Evolutionary conservation across 192 early-diverging fungal genomes (phyloP).

Genomic region (Umbelopsis isabellina): DNA sequence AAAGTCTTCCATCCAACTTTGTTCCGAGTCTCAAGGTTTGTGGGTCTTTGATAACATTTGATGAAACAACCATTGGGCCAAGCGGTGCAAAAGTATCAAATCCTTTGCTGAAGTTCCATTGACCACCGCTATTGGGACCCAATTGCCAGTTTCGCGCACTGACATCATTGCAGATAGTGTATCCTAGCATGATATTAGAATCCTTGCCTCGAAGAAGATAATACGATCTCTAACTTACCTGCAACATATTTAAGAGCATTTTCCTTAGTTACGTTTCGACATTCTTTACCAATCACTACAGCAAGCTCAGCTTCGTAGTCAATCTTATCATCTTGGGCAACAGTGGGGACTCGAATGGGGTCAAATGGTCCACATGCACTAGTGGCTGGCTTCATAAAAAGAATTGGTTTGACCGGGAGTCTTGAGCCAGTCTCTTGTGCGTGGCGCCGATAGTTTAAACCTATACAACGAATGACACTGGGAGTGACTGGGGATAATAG

Average conservation of each 20-base stretch:
- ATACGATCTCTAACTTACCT: constrained; percentile 27
- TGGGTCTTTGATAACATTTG: constrained; percentile 47
- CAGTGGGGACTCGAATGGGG: constrained; percentile 49
- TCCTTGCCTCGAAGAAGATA: background rate
- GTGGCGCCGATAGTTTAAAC: constrained; percentile 63
- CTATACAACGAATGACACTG: constrained; percentile 54
- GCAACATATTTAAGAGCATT: constrained; percentile 56
- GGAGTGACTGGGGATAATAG: constrained; percentile 49
- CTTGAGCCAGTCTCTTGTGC: constrained; percentile 55
- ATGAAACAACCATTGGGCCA: constrained; percentile 45
- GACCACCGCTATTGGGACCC: constrained; percentile 43
- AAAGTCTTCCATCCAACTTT: constrained; percentile 65
- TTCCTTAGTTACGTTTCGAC: constrained; percentile 52
- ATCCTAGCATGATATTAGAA: constrained; percentile 35
- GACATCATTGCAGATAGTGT: constrained; percentile 64
- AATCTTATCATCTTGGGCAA: constrained; percentile 52
- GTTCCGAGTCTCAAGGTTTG: constrained; percentile 51
- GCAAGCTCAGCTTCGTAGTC: constrained; percentile 69
- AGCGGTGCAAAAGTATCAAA: constrained; percentile 26
- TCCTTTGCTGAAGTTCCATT: constrained; percentile 30
- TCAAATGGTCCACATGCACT: constrained; percentile 49
- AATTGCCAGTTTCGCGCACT: constrained; percentile 64
- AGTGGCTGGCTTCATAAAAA: constrained; percentile 59
- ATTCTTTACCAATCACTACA: constrained; percentile 59
- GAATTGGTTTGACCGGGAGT: constrained; percentile 52